Evolutionary conservation across 2,329 filamentous ascomycete genomes (phyloP).

Genomic region (Colletotrichum eremochloae): DNA sequence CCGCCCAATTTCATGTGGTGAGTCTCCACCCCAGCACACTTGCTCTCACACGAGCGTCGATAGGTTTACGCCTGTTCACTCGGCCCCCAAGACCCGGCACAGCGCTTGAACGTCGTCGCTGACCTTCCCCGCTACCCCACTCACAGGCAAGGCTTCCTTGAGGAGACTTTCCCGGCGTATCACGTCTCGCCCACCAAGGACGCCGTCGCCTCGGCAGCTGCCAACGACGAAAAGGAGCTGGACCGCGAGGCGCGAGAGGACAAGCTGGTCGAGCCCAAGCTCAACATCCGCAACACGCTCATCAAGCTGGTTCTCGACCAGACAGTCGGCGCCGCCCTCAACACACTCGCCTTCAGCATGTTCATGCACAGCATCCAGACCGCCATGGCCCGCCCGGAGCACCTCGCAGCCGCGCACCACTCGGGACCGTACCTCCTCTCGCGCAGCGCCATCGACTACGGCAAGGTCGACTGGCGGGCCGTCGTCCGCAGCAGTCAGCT

Average conservation of each 20-base stretch:
- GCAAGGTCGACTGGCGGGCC: constrained; percentile 58
- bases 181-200: constrained; percentile 57
- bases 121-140: constrained; percentile 35
- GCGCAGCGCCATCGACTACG: constrained; percentile 58
- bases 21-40: constrained; percentile 43
- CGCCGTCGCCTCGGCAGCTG: constrained; percentile 56
- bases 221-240: constrained; percentile 57
- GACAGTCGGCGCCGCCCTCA: constrained; percentile 73
- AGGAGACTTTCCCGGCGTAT: constrained; percentile 79
- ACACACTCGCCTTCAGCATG: constrained; percentile 74
- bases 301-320: constrained; percentile 79
- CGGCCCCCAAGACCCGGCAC: background rate
- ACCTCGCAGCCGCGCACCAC: constrained; percentile 52
- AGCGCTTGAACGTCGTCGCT: background rate
- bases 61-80: background rate
- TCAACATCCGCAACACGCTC: constrained; percentile 74
- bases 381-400: constrained; percentile 57
- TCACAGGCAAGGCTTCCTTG: constrained; percentile 79
- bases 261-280: constrained; percentile 61
- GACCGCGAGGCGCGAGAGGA: constrained; percentile 52
- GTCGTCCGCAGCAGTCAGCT: constrained; percentile 60
- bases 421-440: constrained; percentile 49
- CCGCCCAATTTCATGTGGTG: constrained; percentile 89
- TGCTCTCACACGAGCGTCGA: background rate
- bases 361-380: constrained; percentile 70